Base-by-base conservation (phyloP, 805 yeast genomes). In the Schwanniomyces sp. region DNA sequence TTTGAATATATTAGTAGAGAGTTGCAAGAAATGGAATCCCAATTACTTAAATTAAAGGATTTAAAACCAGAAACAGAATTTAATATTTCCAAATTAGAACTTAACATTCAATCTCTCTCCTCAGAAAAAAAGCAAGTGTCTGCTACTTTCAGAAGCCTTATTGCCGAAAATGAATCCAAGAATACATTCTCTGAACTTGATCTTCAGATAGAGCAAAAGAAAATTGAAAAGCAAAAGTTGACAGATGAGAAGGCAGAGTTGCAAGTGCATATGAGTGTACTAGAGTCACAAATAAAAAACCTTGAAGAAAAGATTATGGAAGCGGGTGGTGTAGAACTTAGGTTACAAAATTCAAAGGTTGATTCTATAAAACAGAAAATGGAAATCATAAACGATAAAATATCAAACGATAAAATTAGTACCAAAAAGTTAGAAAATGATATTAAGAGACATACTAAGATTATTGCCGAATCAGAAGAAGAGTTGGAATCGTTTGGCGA, bases 251-350 rank as follows among this genome's bases (percentile, higher is more conserved):
- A 56, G 40, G 52, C 55, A 1, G 56, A 53, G 3, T 62, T 91
- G 7, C 76, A 81, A 57, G 67, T 69, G 2, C 81, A 80, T 53
- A 81, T 91, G 53, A 66, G 70, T 25, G 81, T 77, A 28, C 64
- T 80, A 37, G 88, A 82, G 60, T 58, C 64, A 6, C 73, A 79
- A 48, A 86, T 94, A 36, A 73, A 75, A 10, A 73, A 56, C 0
- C 67, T 91, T 3, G 91, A 90, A 54, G 88, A 85, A 47, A 78
- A 84, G 59, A 89, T 94, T 34, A 82, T 91, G 88, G 85, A 87
- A 43, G 85, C 89, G 45, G 99, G 99, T 45, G 99, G 99, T 50
- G 85, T 88, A 7, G 83, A 83, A 51, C 73, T 94, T 52, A 82
- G 88, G 47, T 64, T 87, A 50, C 97, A 91, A 57, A 86, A 82